Evolutionary conservation across 192 early-diverging fungal species (phyloP).

Genomic region (Blastocladiella britannica): DNA sequence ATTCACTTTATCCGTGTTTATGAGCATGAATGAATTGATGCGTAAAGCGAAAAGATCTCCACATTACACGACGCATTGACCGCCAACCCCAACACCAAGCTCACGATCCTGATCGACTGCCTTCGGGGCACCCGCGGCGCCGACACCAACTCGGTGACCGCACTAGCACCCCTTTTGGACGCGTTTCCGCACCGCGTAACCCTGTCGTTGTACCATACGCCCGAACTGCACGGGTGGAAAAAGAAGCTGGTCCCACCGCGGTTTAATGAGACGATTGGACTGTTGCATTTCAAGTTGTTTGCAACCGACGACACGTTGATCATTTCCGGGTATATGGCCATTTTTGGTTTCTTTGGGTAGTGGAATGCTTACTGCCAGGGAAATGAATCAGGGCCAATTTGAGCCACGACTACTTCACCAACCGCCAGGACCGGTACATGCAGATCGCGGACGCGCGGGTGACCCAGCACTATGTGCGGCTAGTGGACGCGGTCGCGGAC

Average conservation of each 20-base stretch:
- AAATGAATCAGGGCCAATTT: constrained; percentile 58
- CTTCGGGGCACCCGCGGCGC: constrained; percentile 57
- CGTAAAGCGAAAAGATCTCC: constrained; percentile 17
- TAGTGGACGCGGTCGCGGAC: constrained; percentile 35
- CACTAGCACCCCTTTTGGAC: constrained; percentile 39
- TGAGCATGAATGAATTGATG: neutral
- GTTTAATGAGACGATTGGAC: constrained; percentile 80
- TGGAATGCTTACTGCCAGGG: neutral
- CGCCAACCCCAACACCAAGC: constrained; percentile 23
- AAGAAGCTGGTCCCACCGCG: constrained; percentile 56
- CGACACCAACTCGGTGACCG: constrained; percentile 37
- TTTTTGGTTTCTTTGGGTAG: neutral
- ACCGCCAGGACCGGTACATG: constrained; percentile 89
- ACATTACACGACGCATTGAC: constrained; percentile 34
- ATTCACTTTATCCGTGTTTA: neutral
- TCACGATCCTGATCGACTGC: constrained; percentile 70
- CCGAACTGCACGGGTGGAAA: constrained; percentile 43
- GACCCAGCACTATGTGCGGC: constrained; percentile 44
- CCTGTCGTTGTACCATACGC: constrained; percentile 73
- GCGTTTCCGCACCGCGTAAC: constrained; percentile 40
- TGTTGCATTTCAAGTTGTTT: constrained; percentile 90
- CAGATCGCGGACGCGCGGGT: constrained; percentile 34
- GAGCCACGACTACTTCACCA: constrained; percentile 80
- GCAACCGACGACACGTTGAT: constrained; percentile 67
- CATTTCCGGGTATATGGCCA: constrained; percentile 12